Conservation (phyloP, 2,329 filamentous ascomycete species). For the Cladosporium sp. region DNA sequence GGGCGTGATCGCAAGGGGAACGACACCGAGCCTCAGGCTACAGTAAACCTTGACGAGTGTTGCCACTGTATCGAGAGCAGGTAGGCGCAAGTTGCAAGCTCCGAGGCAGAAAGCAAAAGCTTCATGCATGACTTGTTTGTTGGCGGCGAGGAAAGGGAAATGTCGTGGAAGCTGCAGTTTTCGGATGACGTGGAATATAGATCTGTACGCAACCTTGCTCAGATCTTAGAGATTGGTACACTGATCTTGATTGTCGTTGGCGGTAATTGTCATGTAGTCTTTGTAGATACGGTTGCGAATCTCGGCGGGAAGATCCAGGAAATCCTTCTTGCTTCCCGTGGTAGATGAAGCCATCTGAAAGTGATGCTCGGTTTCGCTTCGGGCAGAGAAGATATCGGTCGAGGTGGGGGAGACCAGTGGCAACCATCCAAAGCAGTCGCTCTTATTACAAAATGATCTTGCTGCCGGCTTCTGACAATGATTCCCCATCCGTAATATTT, state of each 20-base stretch:
- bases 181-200: not conserved
- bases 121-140: not conserved
- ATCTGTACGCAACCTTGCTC: not conserved
- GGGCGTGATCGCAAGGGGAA: no score
- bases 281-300: not conserved
- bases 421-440: no score
- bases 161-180: not conserved
- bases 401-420: no score
- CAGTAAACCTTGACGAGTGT: no score
- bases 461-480: no score
- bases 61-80: not conserved
- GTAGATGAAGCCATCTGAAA: not conserved
- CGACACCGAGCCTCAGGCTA: no score
- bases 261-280: not conserved
- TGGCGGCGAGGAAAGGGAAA: not conserved
- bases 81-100: not conserved
- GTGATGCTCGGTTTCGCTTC: no score
- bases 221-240: not conserved
- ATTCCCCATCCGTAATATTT: no score
- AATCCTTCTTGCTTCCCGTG: not conserved
- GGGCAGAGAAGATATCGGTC: no score
- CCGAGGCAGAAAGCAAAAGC: not conserved
- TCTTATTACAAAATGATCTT: no score
- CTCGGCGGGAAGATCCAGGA: not conserved
- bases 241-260: not conserved